These are phyloP conservation scores for Trametes pubescens DNA, from an alignment of 1,284 basidiomycete genomes.

Conservation along the genomic window DNA sequence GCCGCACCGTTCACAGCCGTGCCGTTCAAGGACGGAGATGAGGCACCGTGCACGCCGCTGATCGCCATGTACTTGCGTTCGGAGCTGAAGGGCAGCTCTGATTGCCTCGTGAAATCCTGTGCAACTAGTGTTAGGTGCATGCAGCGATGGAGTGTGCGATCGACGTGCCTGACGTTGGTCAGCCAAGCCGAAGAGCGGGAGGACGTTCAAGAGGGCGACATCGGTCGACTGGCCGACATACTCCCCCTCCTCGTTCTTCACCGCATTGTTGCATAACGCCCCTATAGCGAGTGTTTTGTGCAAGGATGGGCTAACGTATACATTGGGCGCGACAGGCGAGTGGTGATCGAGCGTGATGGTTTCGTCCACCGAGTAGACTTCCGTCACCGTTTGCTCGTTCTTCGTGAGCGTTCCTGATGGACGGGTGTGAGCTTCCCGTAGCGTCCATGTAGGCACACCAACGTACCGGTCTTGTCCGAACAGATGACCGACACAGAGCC, in stretches of 20 bases:
- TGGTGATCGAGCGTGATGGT: constrained; percentile 70
- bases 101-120: constrained; percentile 76
- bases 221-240: constrained; percentile 94
- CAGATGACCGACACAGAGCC: constrained; percentile 97
- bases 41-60: constrained; percentile 66
- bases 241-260: constrained; percentile 74
- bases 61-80: constrained; percentile 95
- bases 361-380: constrained; percentile 90
- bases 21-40: constrained; percentile 44
- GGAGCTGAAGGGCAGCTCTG: constrained; percentile 91
- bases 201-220: constrained; percentile 88
- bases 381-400: constrained; percentile 95
- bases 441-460: constrained; percentile 2
- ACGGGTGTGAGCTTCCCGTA: background rate
- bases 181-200: constrained; percentile 72
- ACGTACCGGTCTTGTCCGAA: constrained; percentile 93
- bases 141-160: background rate
- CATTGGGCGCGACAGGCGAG: constrained; percentile 39
- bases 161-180: constrained; percentile 75
- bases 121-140: background rate
- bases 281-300: constrained; percentile 72
- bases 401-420: constrained; percentile 88
- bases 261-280: constrained; percentile 77
- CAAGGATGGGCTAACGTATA: constrained; percentile 59
- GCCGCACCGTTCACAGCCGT: constrained; percentile 46